Evolutionary conservation across 2,329 filamentous ascomycete species (phyloP).

Genomic region (Monilinia laxa): DNA sequence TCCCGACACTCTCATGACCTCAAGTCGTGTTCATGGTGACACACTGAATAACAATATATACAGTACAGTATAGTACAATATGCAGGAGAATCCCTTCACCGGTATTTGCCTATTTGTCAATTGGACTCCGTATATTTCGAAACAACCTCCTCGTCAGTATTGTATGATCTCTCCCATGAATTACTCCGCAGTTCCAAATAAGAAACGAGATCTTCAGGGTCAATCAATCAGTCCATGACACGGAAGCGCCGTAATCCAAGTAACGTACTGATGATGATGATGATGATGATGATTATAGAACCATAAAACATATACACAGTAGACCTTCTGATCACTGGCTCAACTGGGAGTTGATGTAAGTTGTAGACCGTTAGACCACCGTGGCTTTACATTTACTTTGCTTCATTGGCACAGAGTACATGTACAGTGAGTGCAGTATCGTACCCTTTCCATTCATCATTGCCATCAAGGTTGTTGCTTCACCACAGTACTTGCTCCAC

Average conservation of each 20-base stretch:
- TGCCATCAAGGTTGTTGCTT: slow-evolving; percentile 3
- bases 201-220: slow-evolving; percentile 8
- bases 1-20: background rate
- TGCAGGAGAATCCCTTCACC: background rate
- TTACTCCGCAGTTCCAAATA: no score
- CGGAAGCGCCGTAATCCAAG: background rate
- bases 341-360: background rate
- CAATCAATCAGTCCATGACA: slow-evolving; percentile 16
- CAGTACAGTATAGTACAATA: background rate
- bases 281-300: background rate
- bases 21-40: background rate
- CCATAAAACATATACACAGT: background rate
- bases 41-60: background rate
- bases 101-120: background rate
- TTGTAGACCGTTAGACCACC: background rate
- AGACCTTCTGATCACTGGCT: background rate
- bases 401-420: no score
- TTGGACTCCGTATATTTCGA: background rate
- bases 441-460: background rate
- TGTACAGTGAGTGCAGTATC: no score
- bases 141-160: background rate
- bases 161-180: no score
- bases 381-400: slow-evolving; percentile 6
- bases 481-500: background rate
- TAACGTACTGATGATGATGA: no score